These are phyloP conservation scores for Myotisia sp. DNA, from an alignment of 2,329 filamentous ascomycete genomes.

Conservation along the genomic window DNA sequence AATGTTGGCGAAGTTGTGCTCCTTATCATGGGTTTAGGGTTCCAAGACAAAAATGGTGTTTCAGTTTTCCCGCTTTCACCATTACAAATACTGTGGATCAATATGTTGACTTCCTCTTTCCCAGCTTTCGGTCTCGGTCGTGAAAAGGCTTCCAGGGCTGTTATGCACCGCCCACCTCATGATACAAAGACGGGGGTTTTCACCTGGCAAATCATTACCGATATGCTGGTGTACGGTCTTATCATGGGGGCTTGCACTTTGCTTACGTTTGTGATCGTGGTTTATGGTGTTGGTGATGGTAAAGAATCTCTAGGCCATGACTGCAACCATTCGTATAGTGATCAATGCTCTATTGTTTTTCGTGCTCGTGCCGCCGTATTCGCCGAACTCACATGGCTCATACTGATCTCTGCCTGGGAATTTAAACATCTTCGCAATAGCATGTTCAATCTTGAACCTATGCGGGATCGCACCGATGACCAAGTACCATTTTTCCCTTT, in stretches of 20 bases:
- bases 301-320: constrained; percentile 21
- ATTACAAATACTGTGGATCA: constrained; percentile 49
- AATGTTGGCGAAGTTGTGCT: constrained; percentile 46
- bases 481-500: constrained; percentile 23
- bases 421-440: constrained; percentile 39
- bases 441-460: constrained; percentile 40
- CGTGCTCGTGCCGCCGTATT: constrained; percentile 43
- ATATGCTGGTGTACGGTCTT: constrained; percentile 41
- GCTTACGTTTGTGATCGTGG: constrained; percentile 38
- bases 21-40: constrained; percentile 44
- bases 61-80: constrained; percentile 47
- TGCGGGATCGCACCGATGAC: constrained; percentile 14
- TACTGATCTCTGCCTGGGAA: constrained; percentile 45
- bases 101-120: constrained; percentile 47
- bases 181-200: constrained; percentile 38
- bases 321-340: constrained; percentile 11
- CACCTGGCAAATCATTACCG: constrained; percentile 38
- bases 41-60: constrained; percentile 39
- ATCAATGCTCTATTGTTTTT: constrained; percentile 18
- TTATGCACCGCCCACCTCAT: constrained; percentile 43
- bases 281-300: constrained; percentile 30
- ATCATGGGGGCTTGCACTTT: constrained; percentile 38
- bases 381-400: constrained; percentile 42
- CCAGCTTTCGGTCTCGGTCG: constrained; percentile 48
- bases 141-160: constrained; percentile 40